Percentiles rank a stretch among this genome's conserved stretches.
phyloP scores from a whole-genome alignment of 1,284 basidiomycete genomes.

The Puccinia horiana region DNA sequence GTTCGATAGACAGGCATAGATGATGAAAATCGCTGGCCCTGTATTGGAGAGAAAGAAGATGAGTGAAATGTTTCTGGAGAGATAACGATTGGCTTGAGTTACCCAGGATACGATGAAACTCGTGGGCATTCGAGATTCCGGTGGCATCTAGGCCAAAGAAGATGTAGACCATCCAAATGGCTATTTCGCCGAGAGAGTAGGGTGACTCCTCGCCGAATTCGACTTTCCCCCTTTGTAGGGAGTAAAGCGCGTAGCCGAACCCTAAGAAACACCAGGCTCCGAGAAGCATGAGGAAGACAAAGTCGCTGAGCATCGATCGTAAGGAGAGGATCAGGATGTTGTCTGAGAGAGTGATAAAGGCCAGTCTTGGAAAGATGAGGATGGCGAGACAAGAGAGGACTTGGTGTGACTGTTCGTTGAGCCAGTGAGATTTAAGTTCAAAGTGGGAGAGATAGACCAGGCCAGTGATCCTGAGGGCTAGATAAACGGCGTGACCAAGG shows the following conservation, averaged over 20 bases:
- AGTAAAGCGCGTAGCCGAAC: slow-evolving; percentile 39
- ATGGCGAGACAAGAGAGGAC: slow-evolving; percentile 57
- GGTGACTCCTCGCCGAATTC: slow-evolving; percentile 21
- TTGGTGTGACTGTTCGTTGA: slow-evolving; percentile 57
- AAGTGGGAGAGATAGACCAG: slow-evolving; percentile 52
- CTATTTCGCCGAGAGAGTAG: slow-evolving; percentile 38
- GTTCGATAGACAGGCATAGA: slow-evolving; percentile 50
- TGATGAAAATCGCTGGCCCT: slow-evolving; percentile 48
- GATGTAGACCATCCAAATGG: slow-evolving; percentile 49
- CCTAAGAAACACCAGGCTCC: slow-evolving; percentile 52
- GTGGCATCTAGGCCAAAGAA: slow-evolving; percentile 49
- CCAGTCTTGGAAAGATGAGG: slow-evolving; percentile 58
- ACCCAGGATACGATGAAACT: slow-evolving; percentile 48
- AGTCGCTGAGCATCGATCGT: slow-evolving; percentile 59
- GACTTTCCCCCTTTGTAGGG: slow-evolving; percentile 21
- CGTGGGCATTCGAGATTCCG: slow-evolving; percentile 38
- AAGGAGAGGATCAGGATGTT: slow-evolving; percentile 60
- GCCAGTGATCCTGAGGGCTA: slow-evolving; percentile 57
- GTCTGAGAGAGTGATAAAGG: slow-evolving; percentile 59
- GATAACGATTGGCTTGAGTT: too few relatives aligned
- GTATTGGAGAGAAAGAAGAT: not conserved
- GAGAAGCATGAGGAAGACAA: slow-evolving; percentile 57
- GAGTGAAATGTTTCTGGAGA: not conserved
- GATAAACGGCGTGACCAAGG: slow-evolving; percentile 57
- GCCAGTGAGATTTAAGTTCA: slow-evolving; percentile 48